Evolutionary conservation across 805 yeast species (phyloP).

Genomic region (Ogataea saltuana): DNA sequence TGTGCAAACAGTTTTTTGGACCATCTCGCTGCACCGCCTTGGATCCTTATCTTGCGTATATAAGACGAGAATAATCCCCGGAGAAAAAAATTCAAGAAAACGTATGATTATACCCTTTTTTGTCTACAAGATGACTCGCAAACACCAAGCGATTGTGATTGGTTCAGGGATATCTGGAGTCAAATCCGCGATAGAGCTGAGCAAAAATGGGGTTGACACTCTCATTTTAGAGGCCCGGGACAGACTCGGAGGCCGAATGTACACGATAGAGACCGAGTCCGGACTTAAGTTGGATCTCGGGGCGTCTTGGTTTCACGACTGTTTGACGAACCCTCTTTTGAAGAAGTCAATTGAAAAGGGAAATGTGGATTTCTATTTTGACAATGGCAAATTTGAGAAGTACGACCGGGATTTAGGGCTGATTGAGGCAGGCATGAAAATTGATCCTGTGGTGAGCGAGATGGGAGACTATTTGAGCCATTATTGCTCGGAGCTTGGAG

Average conservation of each 20-base stretch:
- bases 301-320: slow-evolving; percentile 91
- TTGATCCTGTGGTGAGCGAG: slow-evolving; percentile 36
- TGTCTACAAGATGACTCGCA: slow-evolving; percentile 4
- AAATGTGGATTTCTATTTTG: slow-evolving; percentile 34
- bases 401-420: slow-evolving; percentile 27
- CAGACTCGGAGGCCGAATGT: slow-evolving; percentile 68
- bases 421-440: slow-evolving; percentile 53
- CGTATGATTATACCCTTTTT: too few relatives aligned
- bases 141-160: slow-evolving; percentile 42
- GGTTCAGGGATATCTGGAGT: slow-evolving; percentile 60
- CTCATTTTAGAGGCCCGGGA: slow-evolving; percentile 51
- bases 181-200: slow-evolving; percentile 47
- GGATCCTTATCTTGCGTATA: too few relatives aligned
- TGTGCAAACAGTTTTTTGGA: too few relatives aligned
- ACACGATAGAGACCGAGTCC: slow-evolving; percentile 39
- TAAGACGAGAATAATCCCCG: too few relatives aligned
- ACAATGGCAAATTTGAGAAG: slow-evolving; percentile 30
- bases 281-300: slow-evolving; percentile 63
- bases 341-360: slow-evolving; percentile 41
- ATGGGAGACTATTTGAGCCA: slow-evolving; percentile 27
- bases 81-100: slow-evolving; percentile 22
- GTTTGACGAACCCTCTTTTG: slow-evolving; percentile 63
- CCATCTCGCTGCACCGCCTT: too few relatives aligned
- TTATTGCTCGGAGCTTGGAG: slow-evolving; percentile 16
- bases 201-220: slow-evolving; percentile 38